A percentile compares a stretch with the other conserved stretches of the same genome.
phyloP scores from a whole-genome alignment of 495 filamentous ascomycete genomes.

The Venustampulla echinocandica region DNA sequence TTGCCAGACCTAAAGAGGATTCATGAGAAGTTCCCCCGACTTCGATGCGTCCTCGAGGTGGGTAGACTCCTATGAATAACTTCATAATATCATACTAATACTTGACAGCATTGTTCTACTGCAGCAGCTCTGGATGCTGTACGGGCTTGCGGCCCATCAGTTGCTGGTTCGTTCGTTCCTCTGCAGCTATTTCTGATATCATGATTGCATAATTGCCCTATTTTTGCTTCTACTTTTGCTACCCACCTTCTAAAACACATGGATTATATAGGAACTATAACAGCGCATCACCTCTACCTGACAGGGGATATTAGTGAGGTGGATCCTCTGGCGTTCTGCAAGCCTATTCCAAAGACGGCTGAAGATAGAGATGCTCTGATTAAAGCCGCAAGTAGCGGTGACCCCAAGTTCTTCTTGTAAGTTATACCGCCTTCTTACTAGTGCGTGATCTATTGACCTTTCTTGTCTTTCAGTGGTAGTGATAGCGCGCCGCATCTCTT shows the following conservation, averaged over 20 bases:
- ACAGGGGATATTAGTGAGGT: constrained; percentile 54
- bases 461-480: too few species aligned
- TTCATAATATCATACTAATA: too few species aligned
- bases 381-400: constrained; percentile 45
- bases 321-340: constrained; percentile 65
- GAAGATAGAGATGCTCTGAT: constrained; percentile 59
- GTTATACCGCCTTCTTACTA: too few species aligned
- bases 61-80: too few species aligned
- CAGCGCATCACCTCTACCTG: too few species aligned
- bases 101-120: constrained; percentile 80
- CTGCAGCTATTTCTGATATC: constrained; percentile 69
- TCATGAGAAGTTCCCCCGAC: constrained; percentile 61
- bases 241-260: too few species aligned
- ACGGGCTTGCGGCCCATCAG: constrained; percentile 62
- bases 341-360: constrained; percentile 55
- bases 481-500: constrained; percentile 61
- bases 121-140: constrained; percentile 77
- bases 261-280: too few species aligned
- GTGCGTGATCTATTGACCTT: too few species aligned
- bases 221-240: too few species aligned
- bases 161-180: constrained; percentile 54
- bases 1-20: constrained; percentile 65
- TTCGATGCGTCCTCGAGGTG: constrained; percentile 33
- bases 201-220: too few species aligned
- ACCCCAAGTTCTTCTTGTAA: constrained; percentile 66